Evolutionary conservation across 202 grass and related monocot species (phyloP).

Genomic region (Setaria viridis): DNA sequence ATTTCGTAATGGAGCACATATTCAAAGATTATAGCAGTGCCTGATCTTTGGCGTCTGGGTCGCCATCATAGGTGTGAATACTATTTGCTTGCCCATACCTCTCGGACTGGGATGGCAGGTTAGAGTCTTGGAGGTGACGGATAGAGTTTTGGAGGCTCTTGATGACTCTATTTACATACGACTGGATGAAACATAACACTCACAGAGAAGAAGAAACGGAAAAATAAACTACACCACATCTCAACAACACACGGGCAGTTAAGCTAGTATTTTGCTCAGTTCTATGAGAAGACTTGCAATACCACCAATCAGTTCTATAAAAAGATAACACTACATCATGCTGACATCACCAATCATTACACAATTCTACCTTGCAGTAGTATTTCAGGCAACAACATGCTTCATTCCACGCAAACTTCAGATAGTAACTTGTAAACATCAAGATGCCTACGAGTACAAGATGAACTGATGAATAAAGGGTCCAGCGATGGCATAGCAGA

Average conservation of each 20-base stretch:
- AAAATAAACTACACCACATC: background rate
- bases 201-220: too few species aligned
- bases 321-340: background rate
- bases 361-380: conserved; percentile 11
- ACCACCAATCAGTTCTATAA: background rate
- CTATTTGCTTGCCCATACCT: too few species aligned
- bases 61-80: too few species aligned
- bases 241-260: background rate
- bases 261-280: background rate
- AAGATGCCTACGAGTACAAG: background rate
- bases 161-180: too few species aligned
- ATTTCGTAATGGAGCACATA: too few species aligned
- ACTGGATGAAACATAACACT: too few species aligned
- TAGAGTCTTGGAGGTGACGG: too few species aligned
- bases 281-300: background rate
- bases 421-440: conserved; percentile 8
- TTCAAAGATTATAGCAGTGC: too few species aligned
- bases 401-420: conserved; percentile 10
- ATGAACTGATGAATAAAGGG: background rate
- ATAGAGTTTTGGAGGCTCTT: too few species aligned
- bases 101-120: too few species aligned
- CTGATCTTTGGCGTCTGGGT: too few species aligned
- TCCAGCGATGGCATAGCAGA: background rate
- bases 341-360: conserved; percentile 1
- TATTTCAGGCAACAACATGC: conserved; percentile 1